phyloP scores from a whole-genome alignment of 2,329 filamentous ascomycete species.

The Reticulascus tulasneorum region DNA sequence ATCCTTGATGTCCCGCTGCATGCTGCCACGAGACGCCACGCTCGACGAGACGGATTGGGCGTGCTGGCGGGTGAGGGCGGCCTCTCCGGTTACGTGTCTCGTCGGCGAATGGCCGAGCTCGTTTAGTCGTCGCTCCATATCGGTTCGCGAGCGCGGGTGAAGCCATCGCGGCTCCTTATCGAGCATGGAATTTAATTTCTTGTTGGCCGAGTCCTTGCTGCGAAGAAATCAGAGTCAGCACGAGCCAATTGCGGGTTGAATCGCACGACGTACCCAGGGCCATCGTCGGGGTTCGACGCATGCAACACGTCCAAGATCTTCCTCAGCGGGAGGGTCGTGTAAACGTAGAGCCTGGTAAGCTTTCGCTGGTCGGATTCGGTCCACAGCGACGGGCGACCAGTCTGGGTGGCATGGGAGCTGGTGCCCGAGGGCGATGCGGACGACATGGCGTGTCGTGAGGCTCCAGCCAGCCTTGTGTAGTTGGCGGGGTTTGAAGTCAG shows the following conservation, averaged over 20 bases:
- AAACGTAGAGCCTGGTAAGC: slow-evolving; percentile 53
- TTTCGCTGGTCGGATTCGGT: slow-evolving; percentile 48
- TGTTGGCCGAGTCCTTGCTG: slow-evolving; percentile 55
- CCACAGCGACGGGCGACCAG: slow-evolving; percentile 55
- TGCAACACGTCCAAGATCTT: slow-evolving; percentile 47
- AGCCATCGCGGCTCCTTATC: slow-evolving; percentile 58
- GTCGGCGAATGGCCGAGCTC: slow-evolving; percentile 37
- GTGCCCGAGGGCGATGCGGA: slow-evolving; percentile 22
- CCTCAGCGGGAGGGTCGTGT: slow-evolving; percentile 48
- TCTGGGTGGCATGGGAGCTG: slow-evolving; percentile 23
- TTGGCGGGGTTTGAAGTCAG: too few relatives aligned
- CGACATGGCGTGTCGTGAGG: slow-evolving; percentile 13
- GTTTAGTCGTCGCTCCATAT: slow-evolving; percentile 48
- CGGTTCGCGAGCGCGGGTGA: slow-evolving; percentile 44
- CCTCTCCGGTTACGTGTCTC: slow-evolving; percentile 16
- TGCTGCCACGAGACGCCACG: slow-evolving; percentile 1
- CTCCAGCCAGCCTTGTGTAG: slow-evolving; percentile 12
- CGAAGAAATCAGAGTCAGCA: slow-evolving; percentile 13
- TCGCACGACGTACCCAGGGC: slow-evolving; percentile 8
- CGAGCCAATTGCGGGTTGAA: background rate
- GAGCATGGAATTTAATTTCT: slow-evolving; percentile 52
- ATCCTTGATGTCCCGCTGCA: slow-evolving; percentile 10
- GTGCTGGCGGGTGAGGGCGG: slow-evolving; percentile 4
- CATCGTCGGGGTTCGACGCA: slow-evolving; percentile 23
- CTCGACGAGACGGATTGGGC: slow-evolving; percentile 5